Conservation (phyloP, 169 alveolate species). For the Cryptosporidium sp. region DNA sequence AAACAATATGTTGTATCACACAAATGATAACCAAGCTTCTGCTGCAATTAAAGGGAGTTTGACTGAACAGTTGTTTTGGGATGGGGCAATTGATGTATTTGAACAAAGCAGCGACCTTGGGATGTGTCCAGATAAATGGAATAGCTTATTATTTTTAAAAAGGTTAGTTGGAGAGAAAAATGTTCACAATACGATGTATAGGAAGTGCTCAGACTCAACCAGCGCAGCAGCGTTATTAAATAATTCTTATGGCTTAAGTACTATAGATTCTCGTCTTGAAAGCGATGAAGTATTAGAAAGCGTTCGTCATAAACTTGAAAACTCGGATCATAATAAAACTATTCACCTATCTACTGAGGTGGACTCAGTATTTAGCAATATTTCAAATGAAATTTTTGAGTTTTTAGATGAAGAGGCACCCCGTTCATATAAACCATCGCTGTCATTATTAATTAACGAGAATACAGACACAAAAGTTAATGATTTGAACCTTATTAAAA, state of each 20-base stretch:
- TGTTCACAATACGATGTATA: not conserved
- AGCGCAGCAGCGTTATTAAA: not conserved
- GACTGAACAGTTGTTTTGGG: not conserved
- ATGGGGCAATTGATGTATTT: not conserved
- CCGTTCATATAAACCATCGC: constrained; percentile 13
- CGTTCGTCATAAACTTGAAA: constrained; percentile 52
- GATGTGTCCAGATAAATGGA: not conserved
- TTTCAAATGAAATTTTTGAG: constrained; percentile 15
- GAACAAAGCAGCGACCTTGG: constrained; percentile 2
- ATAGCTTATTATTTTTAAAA: not conserved
- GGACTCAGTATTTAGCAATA: constrained; percentile 5
- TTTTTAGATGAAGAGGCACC: constrained; percentile 60
- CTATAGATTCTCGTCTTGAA: not conserved
- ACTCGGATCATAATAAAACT: constrained; percentile 16
- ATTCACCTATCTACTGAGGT: constrained; percentile 4
- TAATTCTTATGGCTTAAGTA: not conserved
- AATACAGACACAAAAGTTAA: not conserved
- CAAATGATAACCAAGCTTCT: not conserved
- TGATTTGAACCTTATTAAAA: not conserved
- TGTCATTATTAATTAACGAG: constrained; percentile 4
- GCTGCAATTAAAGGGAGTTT: not conserved
- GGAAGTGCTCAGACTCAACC: not conserved
- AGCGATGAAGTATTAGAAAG: constrained; percentile 13
- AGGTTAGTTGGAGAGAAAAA: constrained; percentile 21
- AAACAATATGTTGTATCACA: not conserved